phyloP scores from a whole-genome alignment of 129 eudicot species.

The Helichrysum umbraculigerum region DNA sequence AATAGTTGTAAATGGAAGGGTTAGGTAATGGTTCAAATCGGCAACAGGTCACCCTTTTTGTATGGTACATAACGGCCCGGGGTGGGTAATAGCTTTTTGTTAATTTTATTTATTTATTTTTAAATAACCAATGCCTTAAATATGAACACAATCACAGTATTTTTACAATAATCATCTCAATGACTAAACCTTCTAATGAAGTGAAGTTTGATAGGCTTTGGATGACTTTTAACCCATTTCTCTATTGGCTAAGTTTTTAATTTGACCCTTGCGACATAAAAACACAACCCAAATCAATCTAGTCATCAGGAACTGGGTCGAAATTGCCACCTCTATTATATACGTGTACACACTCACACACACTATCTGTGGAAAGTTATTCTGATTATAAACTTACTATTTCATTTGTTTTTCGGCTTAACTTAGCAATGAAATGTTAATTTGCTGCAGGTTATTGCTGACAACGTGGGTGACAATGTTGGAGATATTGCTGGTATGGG shows the following conservation, averaged over 20 bases:
- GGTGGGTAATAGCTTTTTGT: neutral
- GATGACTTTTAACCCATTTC: neutral
- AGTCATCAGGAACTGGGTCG: neutral
- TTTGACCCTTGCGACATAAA: neutral
- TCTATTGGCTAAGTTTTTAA: neutral
- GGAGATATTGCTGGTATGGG: constrained; percentile 99
- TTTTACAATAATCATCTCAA: neutral
- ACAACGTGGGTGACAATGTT: constrained; percentile 93
- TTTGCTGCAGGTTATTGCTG: constrained; percentile 79
- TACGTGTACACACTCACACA: neutral
- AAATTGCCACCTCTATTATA: neutral
- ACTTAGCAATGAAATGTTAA: neutral
- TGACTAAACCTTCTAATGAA: constrained; percentile 6
- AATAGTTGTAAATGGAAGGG: neutral
- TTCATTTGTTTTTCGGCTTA: neutral
- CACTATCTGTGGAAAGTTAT: neutral
- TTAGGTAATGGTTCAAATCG: neutral
- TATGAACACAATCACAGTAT: too few relatives aligned
- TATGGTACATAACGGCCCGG: neutral
- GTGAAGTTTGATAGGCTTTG: neutral
- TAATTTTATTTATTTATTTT: too few relatives aligned
- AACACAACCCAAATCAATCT: neutral
- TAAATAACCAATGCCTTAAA: neutral
- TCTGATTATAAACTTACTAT: neutral
- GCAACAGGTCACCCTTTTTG: neutral